A percentile compares a stretch with the other conserved stretches of the same genome.
These are phyloP conservation scores for Aspergillus unguis DNA, from an alignment of 2,329 filamentous ascomycete species.

Conservation along the genomic window DNA sequence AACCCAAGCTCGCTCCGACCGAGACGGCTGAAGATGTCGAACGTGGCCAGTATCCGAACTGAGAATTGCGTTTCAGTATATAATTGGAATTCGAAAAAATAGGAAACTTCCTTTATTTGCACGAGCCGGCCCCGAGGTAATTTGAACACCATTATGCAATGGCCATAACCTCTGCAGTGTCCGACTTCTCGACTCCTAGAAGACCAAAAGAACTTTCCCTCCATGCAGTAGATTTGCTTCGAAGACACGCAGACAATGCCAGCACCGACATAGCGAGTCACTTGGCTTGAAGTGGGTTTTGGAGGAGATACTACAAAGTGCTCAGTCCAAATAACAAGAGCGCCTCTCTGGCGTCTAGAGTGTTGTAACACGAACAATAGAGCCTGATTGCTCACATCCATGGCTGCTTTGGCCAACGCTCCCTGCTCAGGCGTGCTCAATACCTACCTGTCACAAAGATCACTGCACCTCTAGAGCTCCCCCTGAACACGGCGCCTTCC, in stretches of 20 bases:
- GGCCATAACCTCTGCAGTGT: background rate
- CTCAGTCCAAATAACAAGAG: background rate
- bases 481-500: too few species aligned
- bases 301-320: background rate
- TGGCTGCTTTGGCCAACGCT: background rate
- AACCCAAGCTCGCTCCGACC: too few species aligned
- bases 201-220: background rate
- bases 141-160: background rate
- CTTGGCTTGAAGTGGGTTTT: background rate
- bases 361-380: background rate
- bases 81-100: background rate
- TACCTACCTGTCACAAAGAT: too few species aligned
- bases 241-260: background rate
- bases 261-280: background rate
- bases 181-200: background rate
- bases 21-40: too few species aligned
- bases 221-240: background rate
- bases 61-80: background rate
- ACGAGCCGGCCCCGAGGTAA: background rate
- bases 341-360: background rate
- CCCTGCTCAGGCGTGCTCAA: too few species aligned
- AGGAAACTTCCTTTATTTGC: background rate
- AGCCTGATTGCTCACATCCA: background rate
- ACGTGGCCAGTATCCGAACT: background rate
- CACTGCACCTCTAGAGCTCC: too few species aligned